Base-by-base conservation (phyloP, 768 basidiomycete species). In the Leccinum variicolor region DNA sequence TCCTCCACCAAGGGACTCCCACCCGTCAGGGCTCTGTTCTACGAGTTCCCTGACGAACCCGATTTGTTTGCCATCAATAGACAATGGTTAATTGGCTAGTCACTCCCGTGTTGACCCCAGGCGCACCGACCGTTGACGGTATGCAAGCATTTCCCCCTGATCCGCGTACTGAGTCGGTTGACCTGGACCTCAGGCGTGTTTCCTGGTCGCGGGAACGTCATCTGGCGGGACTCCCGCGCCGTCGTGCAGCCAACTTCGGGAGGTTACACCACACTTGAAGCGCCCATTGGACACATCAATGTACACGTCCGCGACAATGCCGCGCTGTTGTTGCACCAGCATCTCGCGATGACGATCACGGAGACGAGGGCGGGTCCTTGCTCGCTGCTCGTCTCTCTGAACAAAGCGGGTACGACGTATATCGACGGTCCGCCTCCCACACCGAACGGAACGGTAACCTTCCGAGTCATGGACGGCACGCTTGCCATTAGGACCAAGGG, bases 1-100 rank as follows among this genome's bases (percentile, higher is more conserved):
- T 76, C 86, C 1, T 87, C 86, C 9, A 72, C 70, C 6, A 64
- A 64, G 53, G 89, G 87, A 1, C 81, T 84, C 3, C 89, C 90
- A 6, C 85, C 85, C 26, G 71, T 91, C 77, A 81, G 83, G 34
- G 85, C 90, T 8, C 77, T 91, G 19, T 90, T 89, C 78, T 90
- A 79, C 66, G 85, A 90, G 66, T 91, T 89, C 75, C 86, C 86
- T 1, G 74, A 86, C 51, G 84, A 90, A 63, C 80, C 84, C 1
- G 84, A 86, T 60, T 66, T 86, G 1, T 85, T 85, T 55, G 71
- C 72, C 26, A 70, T 88, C 17, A 84, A 87, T 59, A 70, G 75
- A 23, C 90, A 92, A 70, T 92, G 88, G 76, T 67, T 92, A 59
- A 70, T 92, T 47, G 90, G 90, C 79, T 92, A 41, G 84, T 92